These are phyloP conservation scores for Colletotrichum gigasporum DNA, from an alignment of 2,329 filamentous ascomycete species.

Conservation along the genomic window DNA sequence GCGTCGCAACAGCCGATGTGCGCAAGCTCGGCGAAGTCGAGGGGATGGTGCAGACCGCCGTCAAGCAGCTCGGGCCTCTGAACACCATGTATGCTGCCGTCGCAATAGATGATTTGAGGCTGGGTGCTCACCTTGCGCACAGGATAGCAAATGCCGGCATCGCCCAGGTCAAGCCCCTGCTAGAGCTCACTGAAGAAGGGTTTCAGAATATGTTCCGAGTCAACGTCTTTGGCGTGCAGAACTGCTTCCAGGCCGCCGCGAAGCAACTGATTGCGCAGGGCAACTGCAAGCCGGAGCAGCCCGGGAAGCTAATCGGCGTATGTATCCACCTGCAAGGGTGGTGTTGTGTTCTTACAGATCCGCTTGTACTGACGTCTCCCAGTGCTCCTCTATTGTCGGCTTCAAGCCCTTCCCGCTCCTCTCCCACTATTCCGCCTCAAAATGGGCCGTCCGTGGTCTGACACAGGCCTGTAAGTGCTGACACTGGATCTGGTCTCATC, in stretches of 20 bases:
- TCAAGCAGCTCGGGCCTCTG: constrained; percentile 61
- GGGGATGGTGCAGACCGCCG: constrained; percentile 58
- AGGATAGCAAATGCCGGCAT: constrained; percentile 71
- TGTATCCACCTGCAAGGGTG: too few species aligned
- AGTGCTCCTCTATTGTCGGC: constrained; percentile 59
- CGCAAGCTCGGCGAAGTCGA: constrained; percentile 62
- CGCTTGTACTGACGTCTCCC: too few species aligned
- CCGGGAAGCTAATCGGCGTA: constrained; percentile 54
- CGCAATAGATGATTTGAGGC: too few species aligned
- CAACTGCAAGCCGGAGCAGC: constrained; percentile 50
- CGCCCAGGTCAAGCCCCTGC: constrained; percentile 62
- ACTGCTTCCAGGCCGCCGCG: constrained; percentile 71
- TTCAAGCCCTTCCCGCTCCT: constrained; percentile 69
- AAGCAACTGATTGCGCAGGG: constrained; percentile 69
- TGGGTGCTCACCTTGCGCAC: neutral
- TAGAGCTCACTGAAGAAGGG: constrained; percentile 67
- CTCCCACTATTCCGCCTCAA: constrained; percentile 70
- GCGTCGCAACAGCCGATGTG: constrained; percentile 68
- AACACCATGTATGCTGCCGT: constrained; percentile 50
- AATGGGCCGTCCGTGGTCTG: constrained; percentile 73
- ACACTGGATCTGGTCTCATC: too few species aligned
- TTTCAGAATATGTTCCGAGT: constrained; percentile 69
- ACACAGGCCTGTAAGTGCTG: constrained; percentile 68
- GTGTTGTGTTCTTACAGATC: too few species aligned
- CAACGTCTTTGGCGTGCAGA: constrained; percentile 72